Evolutionary conservation across 2,329 filamentous ascomycete genomes (phyloP), one percentile per base, ranked within the genome.

Genomic region (Colletotrichum euphorbiae): DNA sequence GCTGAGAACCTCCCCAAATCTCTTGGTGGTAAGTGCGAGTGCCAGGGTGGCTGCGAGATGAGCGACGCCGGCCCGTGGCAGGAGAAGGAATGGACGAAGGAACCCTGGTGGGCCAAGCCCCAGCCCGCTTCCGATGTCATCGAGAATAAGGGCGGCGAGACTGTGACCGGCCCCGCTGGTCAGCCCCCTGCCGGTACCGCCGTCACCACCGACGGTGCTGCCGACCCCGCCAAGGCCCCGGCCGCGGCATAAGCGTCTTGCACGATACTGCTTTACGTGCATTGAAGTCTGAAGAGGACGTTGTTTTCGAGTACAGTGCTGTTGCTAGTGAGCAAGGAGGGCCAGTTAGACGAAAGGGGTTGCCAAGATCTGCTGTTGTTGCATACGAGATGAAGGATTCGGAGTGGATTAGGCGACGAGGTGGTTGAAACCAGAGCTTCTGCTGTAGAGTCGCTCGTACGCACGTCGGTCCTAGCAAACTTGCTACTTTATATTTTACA

Each of bases 31-130:
- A 85, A 80, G 45, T 99, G 96, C 82, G 80, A 91, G 70, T 99
- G 96, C 80, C 78, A 84, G 38, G 93, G 92, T 67, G 94, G 94
- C 70, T 99, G 96, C 81, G 83, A 88, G 79, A 82, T 97, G 75
- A 97, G 93, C 80, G 94, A 99, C 78, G 90, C 90, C 70, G 96
- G 96, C 59, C 96, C 96, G 60, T 99, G 96, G 96, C 86, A 87
- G 73, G 92, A 95, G 70, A 74, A 86, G 31, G 78, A 91, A 80
- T 94, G 86, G 84, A 82, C 87, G 61, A 88, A 83, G 76, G 85
- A 91, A 58, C 82, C 89, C 71, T 89, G 90, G 83, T 90, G 89
- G 84, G 84, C 86, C 77, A 83, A 84, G 80, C 81, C 83, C 69
- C 75, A 81, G 71, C 74, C 76, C 11, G 77, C 77, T 48, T 75